A percentile compares a stretch with the other conserved stretches of the same genome.
phyloP scores from a whole-genome alignment of 2,329 filamentous ascomycete species.

The Fusarium buxicola region DNA sequence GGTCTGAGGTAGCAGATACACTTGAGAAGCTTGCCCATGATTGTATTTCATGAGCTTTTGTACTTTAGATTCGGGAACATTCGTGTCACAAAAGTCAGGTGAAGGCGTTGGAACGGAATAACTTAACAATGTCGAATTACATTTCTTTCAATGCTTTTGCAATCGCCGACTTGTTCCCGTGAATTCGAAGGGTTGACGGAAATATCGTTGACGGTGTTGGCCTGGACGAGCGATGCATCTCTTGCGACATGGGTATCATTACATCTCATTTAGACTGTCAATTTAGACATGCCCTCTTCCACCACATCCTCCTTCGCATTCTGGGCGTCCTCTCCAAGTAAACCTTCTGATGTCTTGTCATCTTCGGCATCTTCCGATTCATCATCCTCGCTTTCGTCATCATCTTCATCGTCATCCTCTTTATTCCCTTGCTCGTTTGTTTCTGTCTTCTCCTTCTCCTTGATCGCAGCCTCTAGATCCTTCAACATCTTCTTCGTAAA shows the following conservation, averaged over 20 bases:
- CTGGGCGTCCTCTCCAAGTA: constrained; percentile 38
- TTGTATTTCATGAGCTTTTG: constrained; percentile 53
- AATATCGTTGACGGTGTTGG: background rate
- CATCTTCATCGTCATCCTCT: constrained; percentile 47
- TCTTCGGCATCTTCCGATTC: constrained; percentile 33
- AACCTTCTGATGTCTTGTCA: constrained; percentile 33
- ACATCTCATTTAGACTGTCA: constrained; percentile 42
- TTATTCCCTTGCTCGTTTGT: constrained; percentile 54
- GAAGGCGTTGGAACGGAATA: constrained; percentile 41
- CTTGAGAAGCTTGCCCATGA: constrained; percentile 47
- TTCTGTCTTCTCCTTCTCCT: constrained; percentile 79
- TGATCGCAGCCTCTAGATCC: constrained; percentile 91
- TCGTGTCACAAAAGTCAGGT: constrained; percentile 41
- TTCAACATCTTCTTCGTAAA: constrained; percentile 98
- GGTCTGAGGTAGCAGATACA: constrained; percentile 51
- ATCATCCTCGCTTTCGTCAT: constrained; percentile 45
- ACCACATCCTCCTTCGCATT: constrained; percentile 33
- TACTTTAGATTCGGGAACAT: constrained; percentile 54
- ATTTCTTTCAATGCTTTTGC: constrained; percentile 25
- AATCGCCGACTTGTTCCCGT: background rate
- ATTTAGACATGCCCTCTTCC: constrained; percentile 46
- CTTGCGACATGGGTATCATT: constrained; percentile 34
- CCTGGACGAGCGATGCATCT: background rate
- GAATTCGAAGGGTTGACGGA: background rate
- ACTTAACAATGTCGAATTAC: constrained; percentile 38